phyloP scores from a whole-genome alignment of 805 yeast species.

The Kazachstania africana region DNA sequence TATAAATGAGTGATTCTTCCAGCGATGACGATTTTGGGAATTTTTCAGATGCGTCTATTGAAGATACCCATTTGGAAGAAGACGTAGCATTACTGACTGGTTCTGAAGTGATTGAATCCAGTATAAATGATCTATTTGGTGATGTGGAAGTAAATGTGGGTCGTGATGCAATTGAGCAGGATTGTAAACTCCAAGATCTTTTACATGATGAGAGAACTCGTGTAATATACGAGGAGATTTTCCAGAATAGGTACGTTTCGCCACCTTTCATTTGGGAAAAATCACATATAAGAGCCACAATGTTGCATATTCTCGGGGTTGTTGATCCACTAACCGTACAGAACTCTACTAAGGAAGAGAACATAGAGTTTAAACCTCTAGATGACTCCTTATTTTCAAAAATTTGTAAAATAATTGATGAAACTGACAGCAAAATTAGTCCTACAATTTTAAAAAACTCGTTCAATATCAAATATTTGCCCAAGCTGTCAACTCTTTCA shows the following conservation, averaged over 20 bases:
- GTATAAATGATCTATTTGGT: constrained; percentile 4
- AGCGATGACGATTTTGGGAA: constrained; percentile 27
- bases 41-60: constrained; percentile 25
- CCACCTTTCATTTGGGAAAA: constrained; percentile 21
- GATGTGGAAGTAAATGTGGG: neutral
- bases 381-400: constrained; percentile 13
- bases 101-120: constrained; percentile 1
- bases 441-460: neutral
- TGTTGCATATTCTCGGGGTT: constrained; percentile 20
- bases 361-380: constrained; percentile 3
- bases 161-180: neutral
- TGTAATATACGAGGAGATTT: constrained; percentile 23
- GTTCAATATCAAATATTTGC: constrained; percentile 11
- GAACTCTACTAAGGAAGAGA: neutral
- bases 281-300: constrained; percentile 14
- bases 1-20: no score
- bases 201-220: constrained; percentile 19
- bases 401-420: constrained; percentile 4
- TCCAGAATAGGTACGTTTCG: constrained; percentile 11
- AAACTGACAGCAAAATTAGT: neutral
- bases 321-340: neutral
- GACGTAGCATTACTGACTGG: neutral
- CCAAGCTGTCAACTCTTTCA: constrained; percentile 7
- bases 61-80: constrained; percentile 2
- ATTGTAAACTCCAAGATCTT: constrained; percentile 7